Base-by-base conservation (phyloP, 2,329 filamentous ascomycete genomes). In the Arachnopeziza araneosa region DNA sequence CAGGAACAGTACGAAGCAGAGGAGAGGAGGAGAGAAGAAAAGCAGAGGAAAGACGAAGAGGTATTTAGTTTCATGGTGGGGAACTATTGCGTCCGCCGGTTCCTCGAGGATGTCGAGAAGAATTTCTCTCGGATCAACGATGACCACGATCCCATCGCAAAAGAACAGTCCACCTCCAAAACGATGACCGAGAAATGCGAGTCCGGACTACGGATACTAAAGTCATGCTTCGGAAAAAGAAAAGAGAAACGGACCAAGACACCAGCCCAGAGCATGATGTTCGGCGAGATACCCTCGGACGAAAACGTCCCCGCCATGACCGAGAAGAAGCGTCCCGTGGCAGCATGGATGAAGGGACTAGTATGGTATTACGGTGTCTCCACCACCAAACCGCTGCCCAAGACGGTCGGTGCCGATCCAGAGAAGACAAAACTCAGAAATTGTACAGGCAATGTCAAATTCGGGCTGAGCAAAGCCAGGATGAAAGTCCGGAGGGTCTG, bases 21-120 rank as follows among this genome's bases (percentile, higher is more conserved):
- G 17, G 36, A 44, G 17, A 44, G 36, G 12, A 44, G 17, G 12
- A 44, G 17, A 19, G 36, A 44, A 44, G 36, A 44, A 14, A 5
- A 44, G 17, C 36, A 19, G 4, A 14, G 36, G 4, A 21, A 7
- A 6, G 36, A 50, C 6, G 36, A 56, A n/a, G 52, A 54, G 10
- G 24, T 21, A 1, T 66, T 66, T 21, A 55, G 56, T 17, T 66
- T 66, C 44, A 61, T 63, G 56, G 56, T 66, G 1, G 62, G 64
- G 14, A 63, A 63, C 19, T 64, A 63, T 49, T 60, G 59, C 52
- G 60, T 66, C 1, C 32, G 58, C 1, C 50, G 59, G 9, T 66
- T 63, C 52, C 52, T 66, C 1, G 56, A 57, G 9, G 57, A 61
- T 50, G 53, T 59, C 2, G 59, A 63, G 52, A 55, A 44, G 21